phyloP scores from a whole-genome alignment of 768 basidiomycete species.

The Mycena galopus region DNA sequence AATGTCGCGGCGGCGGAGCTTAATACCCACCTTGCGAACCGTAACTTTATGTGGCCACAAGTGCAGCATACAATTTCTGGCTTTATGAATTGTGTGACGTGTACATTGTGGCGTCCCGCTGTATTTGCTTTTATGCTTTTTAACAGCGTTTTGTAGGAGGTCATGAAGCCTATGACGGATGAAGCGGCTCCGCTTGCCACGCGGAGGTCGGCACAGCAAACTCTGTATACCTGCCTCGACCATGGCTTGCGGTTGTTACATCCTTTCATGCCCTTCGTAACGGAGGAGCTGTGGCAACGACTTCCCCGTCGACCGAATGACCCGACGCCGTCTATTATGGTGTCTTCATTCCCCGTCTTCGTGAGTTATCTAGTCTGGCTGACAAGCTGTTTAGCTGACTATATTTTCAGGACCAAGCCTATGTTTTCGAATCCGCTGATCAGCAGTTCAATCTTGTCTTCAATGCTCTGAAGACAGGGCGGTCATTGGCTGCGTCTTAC shows the following conservation, averaged over 20 bases:
- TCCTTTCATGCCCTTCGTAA: conserved; percentile 99
- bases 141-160: conserved; percentile 72
- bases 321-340: conserved; percentile 88
- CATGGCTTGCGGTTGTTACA: conserved; percentile 90
- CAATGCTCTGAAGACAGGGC: conserved; percentile 79
- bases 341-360: conserved; percentile 83
- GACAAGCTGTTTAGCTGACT: not conserved
- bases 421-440: conserved; percentile 80
- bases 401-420: conserved; percentile 64
- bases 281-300: conserved; percentile 98
- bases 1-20: conserved; percentile 84
- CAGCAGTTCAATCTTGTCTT: conserved; percentile 91
- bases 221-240: conserved; percentile 95
- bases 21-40: conserved; percentile 78
- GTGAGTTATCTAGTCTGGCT: conserved; percentile 63
- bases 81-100: conserved; percentile 99
- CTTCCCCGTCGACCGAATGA: conserved; percentile 89
- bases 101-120: conserved; percentile 79
- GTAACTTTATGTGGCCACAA: conserved; percentile 96
- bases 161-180: conserved; percentile 98
- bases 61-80: conserved; percentile 93
- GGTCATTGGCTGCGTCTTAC: conserved; percentile 91
- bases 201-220: conserved; percentile 91
- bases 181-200: conserved; percentile 71
- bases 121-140: conserved; percentile 2